Evolutionary conservation across 2,329 filamentous ascomycete genomes (phyloP), one percentile per base, ranked within the genome.

Genomic region (Diaporthe sp.): DNA sequence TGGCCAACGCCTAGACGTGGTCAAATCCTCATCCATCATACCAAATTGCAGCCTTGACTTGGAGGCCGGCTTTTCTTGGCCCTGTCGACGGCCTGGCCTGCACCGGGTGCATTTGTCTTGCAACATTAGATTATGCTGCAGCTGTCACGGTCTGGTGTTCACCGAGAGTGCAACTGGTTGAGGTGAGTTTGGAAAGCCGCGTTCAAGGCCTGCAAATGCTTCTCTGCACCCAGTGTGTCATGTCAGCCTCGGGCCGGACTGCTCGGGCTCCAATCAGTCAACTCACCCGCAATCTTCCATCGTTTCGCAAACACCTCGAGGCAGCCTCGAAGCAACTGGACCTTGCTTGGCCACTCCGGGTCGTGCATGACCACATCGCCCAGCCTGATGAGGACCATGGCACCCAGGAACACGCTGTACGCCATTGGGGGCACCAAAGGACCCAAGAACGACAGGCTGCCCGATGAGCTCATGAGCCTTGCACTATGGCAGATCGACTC

Each of bases 211-310:
- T 75, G 75, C n/a, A 77, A 39, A 47, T 77, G 72, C 44, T 67
- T 65, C 58, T 76, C 75, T 76, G 70, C 15, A 25, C 5, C 3
- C 20, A 25, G 13, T n/a, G 13, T 20, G 47, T 73, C 22, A 68
- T 20, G 47, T 73, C 22, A 68, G 47, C 22, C 13, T 42, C 67
- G 12, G 49, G 34, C 22, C 25, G 47, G 58, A 17, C 15, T 44
- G 22, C 6, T 37, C n/a, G 22, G 22, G 25, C 25, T 49, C 12
- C 6, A 17, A 28, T 37, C 34, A n/a, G 20, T 47, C 51, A 25
- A 77, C 81, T 77, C 63, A 80, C 81, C 81, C 34, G 80, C 79
- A 67, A 82, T 79, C 72, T 76, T 80, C 81, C 81, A 82, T 67
- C 80, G 76, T 71, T 75, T 78, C 6, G 76, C 74, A 9, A 79